phyloP scores from a whole-genome alignment of 768 basidiomycete species.

The Agrocybe praecox region DNA sequence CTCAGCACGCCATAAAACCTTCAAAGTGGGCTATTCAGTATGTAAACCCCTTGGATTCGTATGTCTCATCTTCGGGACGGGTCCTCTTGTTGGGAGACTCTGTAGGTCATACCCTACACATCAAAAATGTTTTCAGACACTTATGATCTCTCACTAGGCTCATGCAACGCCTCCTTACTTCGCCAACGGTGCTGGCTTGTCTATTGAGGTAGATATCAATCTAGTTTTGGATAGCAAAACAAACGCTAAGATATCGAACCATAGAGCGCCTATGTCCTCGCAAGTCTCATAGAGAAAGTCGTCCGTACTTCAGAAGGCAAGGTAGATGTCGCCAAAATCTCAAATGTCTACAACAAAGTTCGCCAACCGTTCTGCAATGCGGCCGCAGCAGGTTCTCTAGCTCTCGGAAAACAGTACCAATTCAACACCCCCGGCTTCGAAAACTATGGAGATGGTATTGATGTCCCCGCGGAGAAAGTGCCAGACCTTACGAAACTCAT shows the following conservation, averaged over 20 bases:
- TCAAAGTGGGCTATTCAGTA: conserved; percentile 65
- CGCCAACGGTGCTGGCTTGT: conserved; percentile 55
- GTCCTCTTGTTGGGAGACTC: conserved; percentile 49
- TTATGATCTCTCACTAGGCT: conserved; percentile 26
- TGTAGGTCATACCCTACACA: conserved; percentile 27
- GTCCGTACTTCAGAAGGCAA: conserved; percentile 28
- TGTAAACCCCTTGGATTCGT: conserved; percentile 47
- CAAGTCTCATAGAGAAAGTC: conserved; percentile 42
- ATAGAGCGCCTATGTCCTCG: conserved; percentile 50
- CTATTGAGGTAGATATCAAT: conserved; percentile 44
- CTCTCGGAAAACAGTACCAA: conserved; percentile 39
- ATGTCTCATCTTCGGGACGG: conserved; percentile 38
- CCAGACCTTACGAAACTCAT: conserved; percentile 37
- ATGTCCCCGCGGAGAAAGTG: conserved; percentile 26
- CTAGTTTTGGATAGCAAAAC: conserved; percentile 18
- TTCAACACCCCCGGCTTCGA: conserved; percentile 29
- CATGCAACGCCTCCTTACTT: conserved; percentile 54
- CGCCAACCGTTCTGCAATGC: conserved; percentile 44
- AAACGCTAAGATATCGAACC: conserved; percentile 10
- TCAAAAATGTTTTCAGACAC: background rate
- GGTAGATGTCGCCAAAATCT: conserved; percentile 33
- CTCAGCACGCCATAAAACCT: conserved; percentile 49
- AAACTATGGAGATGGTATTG: conserved; percentile 19
- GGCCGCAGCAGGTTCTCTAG: conserved; percentile 33
- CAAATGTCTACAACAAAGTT: conserved; percentile 41